These are phyloP conservation scores for Hypseocharis bilobata DNA, from an alignment of 441 rosid species.

Conservation along the genomic window DNA sequence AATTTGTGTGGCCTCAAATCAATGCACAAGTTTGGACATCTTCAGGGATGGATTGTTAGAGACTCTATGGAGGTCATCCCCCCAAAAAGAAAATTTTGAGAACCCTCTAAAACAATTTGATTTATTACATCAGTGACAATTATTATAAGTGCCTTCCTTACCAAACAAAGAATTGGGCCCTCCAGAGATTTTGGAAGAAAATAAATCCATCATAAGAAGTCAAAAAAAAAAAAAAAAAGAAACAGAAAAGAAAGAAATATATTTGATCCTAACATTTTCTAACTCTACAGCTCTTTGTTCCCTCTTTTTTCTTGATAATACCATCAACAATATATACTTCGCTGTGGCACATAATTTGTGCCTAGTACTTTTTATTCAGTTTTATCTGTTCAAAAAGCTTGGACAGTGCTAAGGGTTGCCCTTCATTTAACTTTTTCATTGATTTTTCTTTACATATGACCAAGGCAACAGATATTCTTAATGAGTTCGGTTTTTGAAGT, in stretches of 20 bases:
- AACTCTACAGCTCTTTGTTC: not conserved
- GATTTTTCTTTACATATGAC: not conserved
- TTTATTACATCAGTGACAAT: no score
- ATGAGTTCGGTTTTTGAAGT: no score
- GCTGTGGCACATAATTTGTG: not conserved
- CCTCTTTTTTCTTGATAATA: not conserved
- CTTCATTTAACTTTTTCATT: not conserved
- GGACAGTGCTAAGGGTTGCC: not conserved
- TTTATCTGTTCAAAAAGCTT: not conserved
- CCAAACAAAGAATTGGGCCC: not conserved
- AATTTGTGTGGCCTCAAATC: no score
- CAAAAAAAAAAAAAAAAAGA: not conserved
- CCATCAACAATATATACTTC: not conserved
- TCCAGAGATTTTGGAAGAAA: not conserved
- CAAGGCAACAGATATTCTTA: no score
- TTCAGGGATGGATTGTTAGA: no score
- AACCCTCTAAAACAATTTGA: not conserved
- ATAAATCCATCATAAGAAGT: not conserved
- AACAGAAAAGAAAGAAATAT: not conserved
- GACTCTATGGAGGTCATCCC: not conserved
- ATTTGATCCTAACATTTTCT: no score
- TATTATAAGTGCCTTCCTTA: not conserved
- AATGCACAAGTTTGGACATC: no score
- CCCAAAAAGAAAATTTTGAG: not conserved
- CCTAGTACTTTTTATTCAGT: not conserved